Percentiles rank a stretch among this genome's conserved stretches.
Evolutionary conservation across 805 yeast species (phyloP).

Genomic region (Pichia membranifaciens): DNA sequence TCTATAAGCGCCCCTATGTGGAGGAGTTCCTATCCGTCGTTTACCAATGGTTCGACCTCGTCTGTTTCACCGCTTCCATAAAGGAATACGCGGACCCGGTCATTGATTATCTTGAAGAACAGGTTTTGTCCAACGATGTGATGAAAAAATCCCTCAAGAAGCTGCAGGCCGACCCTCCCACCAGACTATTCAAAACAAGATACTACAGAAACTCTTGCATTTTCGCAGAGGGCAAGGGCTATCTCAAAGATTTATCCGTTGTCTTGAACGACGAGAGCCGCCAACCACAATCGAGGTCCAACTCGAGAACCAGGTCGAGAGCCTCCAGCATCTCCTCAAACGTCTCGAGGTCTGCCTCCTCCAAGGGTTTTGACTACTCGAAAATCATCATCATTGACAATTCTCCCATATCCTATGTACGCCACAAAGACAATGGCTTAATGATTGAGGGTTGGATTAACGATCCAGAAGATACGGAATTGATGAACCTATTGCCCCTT

Average conservation of each 20-base stretch:
- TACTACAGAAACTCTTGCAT: slow-evolving; percentile 79
- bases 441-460: slow-evolving; percentile 97
- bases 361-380: slow-evolving; percentile 44
- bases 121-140: slow-evolving; percentile 31
- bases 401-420: slow-evolving; percentile 83
- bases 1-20: slow-evolving; percentile 88
- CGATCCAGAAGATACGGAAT: slow-evolving; percentile 85
- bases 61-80: slow-evolving; percentile 91
- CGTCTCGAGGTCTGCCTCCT: not conserved
- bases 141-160: slow-evolving; percentile 14
- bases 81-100: slow-evolving; percentile 96
- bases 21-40: slow-evolving; percentile 77
- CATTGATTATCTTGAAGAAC: slow-evolving; percentile 82
- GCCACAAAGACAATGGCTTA: slow-evolving; percentile 83
- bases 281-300: not conserved
- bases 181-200: slow-evolving; percentile 46
- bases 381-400: slow-evolving; percentile 80
- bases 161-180: slow-evolving; percentile 17
- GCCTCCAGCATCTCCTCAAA: slow-evolving; percentile 12
- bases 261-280: slow-evolving; percentile 7
- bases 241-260: slow-evolving; percentile 64
- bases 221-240: slow-evolving; percentile 72
- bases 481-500: slow-evolving; percentile 76
- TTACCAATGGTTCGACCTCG: slow-evolving; percentile 79
- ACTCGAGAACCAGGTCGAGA: slow-evolving; percentile 6